Evolutionary conservation across 345 rosid genomes (phyloP).

Genomic region (Turnera subulata): DNA sequence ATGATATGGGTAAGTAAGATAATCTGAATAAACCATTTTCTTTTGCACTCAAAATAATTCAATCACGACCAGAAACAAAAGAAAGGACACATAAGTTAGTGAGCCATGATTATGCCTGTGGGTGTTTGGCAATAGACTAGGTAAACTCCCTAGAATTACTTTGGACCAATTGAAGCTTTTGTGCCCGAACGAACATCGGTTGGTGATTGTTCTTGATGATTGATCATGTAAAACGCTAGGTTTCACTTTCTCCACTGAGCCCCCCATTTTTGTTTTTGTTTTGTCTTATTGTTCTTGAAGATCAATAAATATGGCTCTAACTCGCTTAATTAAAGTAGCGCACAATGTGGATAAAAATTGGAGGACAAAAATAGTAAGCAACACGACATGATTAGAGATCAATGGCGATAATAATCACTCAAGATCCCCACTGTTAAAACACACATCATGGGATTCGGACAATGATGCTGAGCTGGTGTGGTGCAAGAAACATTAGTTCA

Average conservation of each 20-base stretch:
- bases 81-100: conserved; percentile 12
- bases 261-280: neutral
- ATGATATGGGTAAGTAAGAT: neutral
- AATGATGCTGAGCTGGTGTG: conserved; percentile 56
- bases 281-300: conserved; percentile 29
- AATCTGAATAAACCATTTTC: neutral
- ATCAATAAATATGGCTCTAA: conserved; percentile 15
- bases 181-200: conserved; percentile 13
- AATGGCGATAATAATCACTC: conserved; percentile 36
- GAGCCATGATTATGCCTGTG: conserved; percentile 26
- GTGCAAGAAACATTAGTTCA: conserved; percentile 42
- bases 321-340: too few species aligned
- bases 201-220: conserved; percentile 19
- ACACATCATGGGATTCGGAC: conserved; percentile 55
- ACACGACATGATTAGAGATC: conserved; percentile 46
- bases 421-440: conserved; percentile 23
- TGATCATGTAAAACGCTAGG: conserved; percentile 27
- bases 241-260: neutral
- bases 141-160: conserved; percentile 24
- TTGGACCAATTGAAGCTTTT: conserved; percentile 37
- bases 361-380: neutral
- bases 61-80: conserved; percentile 2
- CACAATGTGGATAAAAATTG: neutral
- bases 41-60: neutral
- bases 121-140: conserved; percentile 10